Evolutionary conservation across 495 filamentous ascomycete genomes (phyloP).

Genomic region (Xylaria castorea): DNA sequence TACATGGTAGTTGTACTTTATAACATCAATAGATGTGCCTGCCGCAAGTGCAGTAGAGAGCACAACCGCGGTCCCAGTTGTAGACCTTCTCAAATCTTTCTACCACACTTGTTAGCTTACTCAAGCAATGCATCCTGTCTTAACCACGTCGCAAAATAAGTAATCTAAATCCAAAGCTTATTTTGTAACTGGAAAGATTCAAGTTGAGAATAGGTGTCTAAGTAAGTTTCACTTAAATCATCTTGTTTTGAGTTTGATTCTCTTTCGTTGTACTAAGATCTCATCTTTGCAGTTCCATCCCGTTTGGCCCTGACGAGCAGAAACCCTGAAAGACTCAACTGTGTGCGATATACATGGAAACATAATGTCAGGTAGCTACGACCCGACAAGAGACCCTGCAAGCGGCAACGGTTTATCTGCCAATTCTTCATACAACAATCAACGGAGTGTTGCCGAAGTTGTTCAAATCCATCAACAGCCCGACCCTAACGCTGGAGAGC

Average conservation of each 20-base stretch:
- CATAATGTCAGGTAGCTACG: neutral
- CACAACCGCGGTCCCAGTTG: too few species aligned
- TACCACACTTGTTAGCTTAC: neutral
- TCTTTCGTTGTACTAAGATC: neutral
- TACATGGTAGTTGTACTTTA: neutral
- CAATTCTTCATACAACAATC: neutral
- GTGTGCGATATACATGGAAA: neutral
- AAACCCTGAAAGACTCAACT: neutral
- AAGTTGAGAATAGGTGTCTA: neutral
- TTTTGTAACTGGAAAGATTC: neutral
- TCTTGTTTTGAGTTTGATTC: neutral
- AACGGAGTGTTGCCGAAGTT: neutral
- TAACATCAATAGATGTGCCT: neutral
- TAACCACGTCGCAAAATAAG: neutral
- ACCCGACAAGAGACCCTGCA: neutral
- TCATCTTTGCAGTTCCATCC: neutral
- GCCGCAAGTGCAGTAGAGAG: neutral
- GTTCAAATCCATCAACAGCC: neutral
- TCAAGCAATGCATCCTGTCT: neutral
- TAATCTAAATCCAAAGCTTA: neutral
- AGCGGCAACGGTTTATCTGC: neutral
- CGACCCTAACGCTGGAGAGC: neutral
- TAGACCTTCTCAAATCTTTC: too few species aligned
- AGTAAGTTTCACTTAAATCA: neutral
- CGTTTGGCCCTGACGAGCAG: neutral